Evolutionary conservation across 2,329 filamentous ascomycete genomes (phyloP).

Genomic region (Ophiognomonia clavigignenti-juglandacearum): DNA sequence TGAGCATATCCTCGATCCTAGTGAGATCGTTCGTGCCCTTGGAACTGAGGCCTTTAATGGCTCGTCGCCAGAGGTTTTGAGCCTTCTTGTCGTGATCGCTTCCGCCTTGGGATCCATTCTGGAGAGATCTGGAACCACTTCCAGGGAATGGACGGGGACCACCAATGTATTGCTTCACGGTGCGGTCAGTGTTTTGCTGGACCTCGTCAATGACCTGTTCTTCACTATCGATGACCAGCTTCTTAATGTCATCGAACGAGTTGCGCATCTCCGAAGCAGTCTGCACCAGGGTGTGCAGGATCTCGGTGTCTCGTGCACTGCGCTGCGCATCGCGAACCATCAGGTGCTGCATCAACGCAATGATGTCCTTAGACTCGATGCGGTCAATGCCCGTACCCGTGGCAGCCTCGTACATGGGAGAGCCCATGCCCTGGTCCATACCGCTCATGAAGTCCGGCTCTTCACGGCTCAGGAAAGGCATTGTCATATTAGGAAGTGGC

Average conservation of each 20-base stretch:
- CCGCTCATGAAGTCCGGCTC: conserved; percentile 72
- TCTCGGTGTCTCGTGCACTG: conserved; percentile 93
- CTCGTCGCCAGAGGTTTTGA: conserved; percentile 80
- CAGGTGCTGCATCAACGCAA: conserved; percentile 96
- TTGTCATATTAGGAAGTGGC: conserved; percentile 47
- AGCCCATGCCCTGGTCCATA: conserved; percentile 86
- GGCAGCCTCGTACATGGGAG: conserved; percentile 84
- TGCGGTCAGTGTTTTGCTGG: conserved; percentile 83
- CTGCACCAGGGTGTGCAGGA: conserved; percentile 87
- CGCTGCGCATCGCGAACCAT: conserved; percentile 95
- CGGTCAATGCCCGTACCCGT: conserved; percentile 84
- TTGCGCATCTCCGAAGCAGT: conserved; percentile 96
- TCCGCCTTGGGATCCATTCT: conserved; percentile 50
- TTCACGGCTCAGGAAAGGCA: conserved; percentile 61
- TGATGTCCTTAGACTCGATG: conserved; percentile 94
- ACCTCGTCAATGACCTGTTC: conserved; percentile 81
- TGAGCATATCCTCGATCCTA: conserved; percentile 87
- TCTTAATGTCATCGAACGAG: conserved; percentile 93
- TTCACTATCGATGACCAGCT: conserved; percentile 84
- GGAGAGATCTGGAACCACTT: conserved; percentile 55
- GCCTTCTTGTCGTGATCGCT: conserved; percentile 73
- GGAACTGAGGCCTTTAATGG: conserved; percentile 83
- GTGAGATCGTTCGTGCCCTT: conserved; percentile 84
- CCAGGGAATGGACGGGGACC: conserved; percentile 81
- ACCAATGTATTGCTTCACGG: conserved; percentile 74